Evolutionary conservation across 129 eudicot genomes (phyloP), one percentile per base, ranked within the genome.

Genomic region (Mikania micrantha): DNA sequence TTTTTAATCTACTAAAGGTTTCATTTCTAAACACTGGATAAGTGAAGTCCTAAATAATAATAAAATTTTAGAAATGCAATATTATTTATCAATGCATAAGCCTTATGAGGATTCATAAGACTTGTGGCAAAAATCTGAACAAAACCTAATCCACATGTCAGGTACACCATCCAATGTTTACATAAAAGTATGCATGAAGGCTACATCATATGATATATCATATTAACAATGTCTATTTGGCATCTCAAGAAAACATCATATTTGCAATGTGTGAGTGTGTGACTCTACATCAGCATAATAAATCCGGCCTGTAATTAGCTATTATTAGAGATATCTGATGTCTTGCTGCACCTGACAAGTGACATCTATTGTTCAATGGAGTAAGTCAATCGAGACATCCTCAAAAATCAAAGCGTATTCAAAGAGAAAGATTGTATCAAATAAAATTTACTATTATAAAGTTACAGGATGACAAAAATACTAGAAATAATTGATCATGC

Each of bases 321-420:
- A 41, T 63, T 12, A 64, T 64, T 13, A 40, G 69, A 41, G 48
- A 40, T 4, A 64, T 64, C 69, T 41, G 25, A 64, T 41, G 56
- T 41, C 22, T 63, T 50, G 22, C 31, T 63, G 11, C 21, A 41
- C 54, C 54, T 21, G 19, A 36, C 20, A 36, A 11, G 67, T 36
- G 47, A 36, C 49, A 36, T 3, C 16, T 0, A 32, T 32, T 15
- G 54, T 15, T 41, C 54, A 13, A 40, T 41, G 69, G 53, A 7
- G 12, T 15, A 22, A 22, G 69, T 15, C 53, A 12, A 42, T 4
- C 7, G 6, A 40, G 50, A 41, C 54, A 7, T 52, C 59, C 32
- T 22, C n/a, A 17, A 52, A 52, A 52, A 52, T n/a, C 15, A 52
- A 52, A 22, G 31, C 59, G 10, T 52, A 4, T 52, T 22, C 29